These are phyloP conservation scores for Artemisia princeps DNA, from an alignment of 140 eudicot genomes.

Conservation along the genomic window DNA sequence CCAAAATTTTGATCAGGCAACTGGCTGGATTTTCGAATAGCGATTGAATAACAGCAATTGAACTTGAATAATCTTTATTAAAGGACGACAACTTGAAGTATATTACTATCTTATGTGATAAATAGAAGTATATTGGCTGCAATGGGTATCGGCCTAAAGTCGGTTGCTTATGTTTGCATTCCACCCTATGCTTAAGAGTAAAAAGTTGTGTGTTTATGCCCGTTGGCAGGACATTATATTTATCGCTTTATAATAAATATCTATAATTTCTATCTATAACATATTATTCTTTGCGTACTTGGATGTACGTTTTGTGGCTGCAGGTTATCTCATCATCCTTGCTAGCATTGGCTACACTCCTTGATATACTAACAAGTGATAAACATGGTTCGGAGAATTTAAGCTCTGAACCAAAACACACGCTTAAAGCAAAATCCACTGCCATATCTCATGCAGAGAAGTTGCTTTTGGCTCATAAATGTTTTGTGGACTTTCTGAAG, in stretches of 20 bases:
- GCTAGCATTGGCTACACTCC: constrained; percentile 69
- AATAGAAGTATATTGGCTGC: too few relatives aligned
- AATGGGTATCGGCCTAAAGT: too few relatives aligned
- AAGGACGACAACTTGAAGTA: too few relatives aligned
- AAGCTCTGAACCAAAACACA: constrained; percentile 47
- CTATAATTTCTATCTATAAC: neutral
- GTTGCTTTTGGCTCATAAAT: constrained; percentile 50
- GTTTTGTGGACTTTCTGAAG: constrained; percentile 56
- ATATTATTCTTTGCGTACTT: neutral
- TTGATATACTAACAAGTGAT: constrained; percentile 51
- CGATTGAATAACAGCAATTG: too few relatives aligned
- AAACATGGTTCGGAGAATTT: constrained; percentile 36
- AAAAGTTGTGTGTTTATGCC: too few relatives aligned
- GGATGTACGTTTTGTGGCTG: constrained; percentile 4
- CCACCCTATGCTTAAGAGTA: too few relatives aligned
- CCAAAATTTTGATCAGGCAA: too few relatives aligned
- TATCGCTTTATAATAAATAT: neutral
- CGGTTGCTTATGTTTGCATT: too few relatives aligned
- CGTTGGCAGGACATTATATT: neutral
- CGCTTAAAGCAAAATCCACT: constrained; percentile 53
- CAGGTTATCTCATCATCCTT: constrained; percentile 91
- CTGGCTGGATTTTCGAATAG: too few relatives aligned
- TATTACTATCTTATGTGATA: too few relatives aligned
- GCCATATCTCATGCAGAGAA: constrained; percentile 64
- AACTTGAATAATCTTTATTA: too few relatives aligned